phyloP scores from a whole-genome alignment of 805 yeast species.

The Maudiozyma serrabonitensis region DNA sequence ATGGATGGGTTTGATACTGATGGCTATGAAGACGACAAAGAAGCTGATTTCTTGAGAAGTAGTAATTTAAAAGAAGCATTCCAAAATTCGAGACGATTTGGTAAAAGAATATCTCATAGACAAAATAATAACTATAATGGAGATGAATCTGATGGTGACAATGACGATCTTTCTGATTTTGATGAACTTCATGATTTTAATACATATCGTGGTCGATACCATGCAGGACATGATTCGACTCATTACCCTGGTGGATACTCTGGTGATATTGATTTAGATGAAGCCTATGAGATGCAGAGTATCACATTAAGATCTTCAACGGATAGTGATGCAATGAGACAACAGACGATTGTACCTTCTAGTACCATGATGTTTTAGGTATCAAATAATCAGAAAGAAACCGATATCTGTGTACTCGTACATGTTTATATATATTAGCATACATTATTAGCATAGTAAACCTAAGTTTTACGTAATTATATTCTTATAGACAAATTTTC shows the following conservation, averaged over 20 bases:
- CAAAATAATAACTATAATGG: background rate
- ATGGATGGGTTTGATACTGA: background rate
- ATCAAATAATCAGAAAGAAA: background rate
- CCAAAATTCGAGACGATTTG: background rate
- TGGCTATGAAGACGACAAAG: background rate
- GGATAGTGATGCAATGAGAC: conserved; percentile 9
- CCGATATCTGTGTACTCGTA: background rate
- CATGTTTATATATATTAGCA: too few species aligned
- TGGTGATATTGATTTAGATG: conserved; percentile 2
- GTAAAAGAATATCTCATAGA: background rate
- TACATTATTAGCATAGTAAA: background rate
- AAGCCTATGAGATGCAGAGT: conserved; percentile 18
- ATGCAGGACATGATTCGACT: background rate
- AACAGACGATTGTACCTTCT: conserved; percentile 15
- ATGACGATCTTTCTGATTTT: background rate
- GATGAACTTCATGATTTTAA: background rate
- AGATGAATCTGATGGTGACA: background rate
- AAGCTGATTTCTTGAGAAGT: conserved; percentile 2
- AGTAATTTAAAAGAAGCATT: background rate
- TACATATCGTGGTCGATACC: background rate
- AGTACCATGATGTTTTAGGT: conserved; percentile 20
- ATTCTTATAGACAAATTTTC: too few species aligned
- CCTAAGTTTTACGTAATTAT: background rate
- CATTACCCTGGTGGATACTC: background rate
- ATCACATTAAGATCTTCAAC: conserved; percentile 13